Evolutionary conservation across 1,284 basidiomycete genomes (phyloP), one percentile per base, ranked within the genome.

Genomic region (Exsudoporus floridanus): DNA sequence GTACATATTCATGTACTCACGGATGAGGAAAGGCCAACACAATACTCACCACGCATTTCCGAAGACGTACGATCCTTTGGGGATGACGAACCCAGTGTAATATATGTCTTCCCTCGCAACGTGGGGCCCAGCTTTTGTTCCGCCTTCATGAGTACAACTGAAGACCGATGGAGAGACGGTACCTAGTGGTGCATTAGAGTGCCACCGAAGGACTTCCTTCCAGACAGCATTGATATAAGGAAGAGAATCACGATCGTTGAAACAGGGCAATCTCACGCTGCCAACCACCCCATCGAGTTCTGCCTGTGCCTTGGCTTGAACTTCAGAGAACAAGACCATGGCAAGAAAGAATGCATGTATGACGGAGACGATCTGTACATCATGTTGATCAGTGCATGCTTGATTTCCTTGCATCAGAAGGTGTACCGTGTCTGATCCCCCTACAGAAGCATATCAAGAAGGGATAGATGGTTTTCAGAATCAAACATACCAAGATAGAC

Each of bases 61-160:
- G 7, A 71, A 34, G 7, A 72, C 55, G 6, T 46, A 23, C 2
- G 69, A 61, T 19, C 71, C 74, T 54, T 77, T 75, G 0, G 76
- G 76, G 18, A 79, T 72, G 8, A 71, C 48, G 52, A 70, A 71
- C 8, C 71, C 72, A 3, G 63, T 36, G n/a, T 58, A 59, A 30
- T 69, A 56, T 16, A 74, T 69, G 25, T 79, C 74, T 52, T 75
- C 67, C 16, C 58, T 62, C 1, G 72, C 60, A 2, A 72, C 66
- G 39, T 77, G 75, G 1, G 62, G 14, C 7, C 72, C 60, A 5
- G 64, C 74, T 76, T 27, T 45, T 30, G 7, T 13, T 28, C 40
- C 4, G 14, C 2, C 1, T 21, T 5, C 71, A 0, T 73, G 67
- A 54, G 72, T 9, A 9, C 5, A 2, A 23, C 6, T 3, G 1